These are phyloP conservation scores for Geotrichum klebahnii DNA, from an alignment of 1,139 yeast species.

Conservation along the genomic window DNA sequence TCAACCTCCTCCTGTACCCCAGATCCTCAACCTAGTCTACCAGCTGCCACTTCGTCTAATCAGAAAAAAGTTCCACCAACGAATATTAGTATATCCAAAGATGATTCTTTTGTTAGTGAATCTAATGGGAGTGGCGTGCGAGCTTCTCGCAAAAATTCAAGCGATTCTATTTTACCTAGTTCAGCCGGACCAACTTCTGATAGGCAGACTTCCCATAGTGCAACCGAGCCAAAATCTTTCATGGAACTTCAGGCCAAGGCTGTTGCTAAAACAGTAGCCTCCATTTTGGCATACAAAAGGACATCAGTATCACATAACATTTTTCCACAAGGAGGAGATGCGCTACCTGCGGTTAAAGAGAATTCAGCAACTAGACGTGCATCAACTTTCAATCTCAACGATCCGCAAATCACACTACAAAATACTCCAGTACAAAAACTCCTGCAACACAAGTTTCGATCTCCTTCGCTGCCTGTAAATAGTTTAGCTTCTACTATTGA, in stretches of 20 bases:
- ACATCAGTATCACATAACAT: background rate
- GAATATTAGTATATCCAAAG: background rate
- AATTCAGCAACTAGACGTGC: background rate
- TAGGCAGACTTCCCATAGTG: slow-evolving; percentile 3
- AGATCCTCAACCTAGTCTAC: background rate
- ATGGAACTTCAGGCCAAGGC: slow-evolving; percentile 7
- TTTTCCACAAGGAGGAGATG: background rate
- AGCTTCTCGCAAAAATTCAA: too few relatives aligned
- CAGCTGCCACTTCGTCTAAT: background rate
- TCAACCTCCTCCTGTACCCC: background rate
- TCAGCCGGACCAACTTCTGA: background rate
- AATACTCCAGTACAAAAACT: background rate
- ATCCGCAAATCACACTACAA: background rate
- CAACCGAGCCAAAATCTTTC: slow-evolving; percentile 2
- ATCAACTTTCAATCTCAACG: background rate
- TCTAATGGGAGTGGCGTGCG: too few relatives aligned
- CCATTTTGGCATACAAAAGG: background rate
- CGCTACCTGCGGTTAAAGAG: background rate
- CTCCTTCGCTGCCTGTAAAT: slow-evolving; percentile 26
- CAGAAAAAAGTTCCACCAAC: background rate
- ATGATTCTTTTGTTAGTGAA: background rate
- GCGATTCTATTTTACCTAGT: background rate
- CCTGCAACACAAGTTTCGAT: slow-evolving; percentile 16
- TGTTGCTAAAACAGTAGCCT: background rate
- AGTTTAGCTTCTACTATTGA: slow-evolving; percentile 5